phyloP scores from a whole-genome alignment of 768 basidiomycete genomes.

The Kwoniella sp. region DNA sequence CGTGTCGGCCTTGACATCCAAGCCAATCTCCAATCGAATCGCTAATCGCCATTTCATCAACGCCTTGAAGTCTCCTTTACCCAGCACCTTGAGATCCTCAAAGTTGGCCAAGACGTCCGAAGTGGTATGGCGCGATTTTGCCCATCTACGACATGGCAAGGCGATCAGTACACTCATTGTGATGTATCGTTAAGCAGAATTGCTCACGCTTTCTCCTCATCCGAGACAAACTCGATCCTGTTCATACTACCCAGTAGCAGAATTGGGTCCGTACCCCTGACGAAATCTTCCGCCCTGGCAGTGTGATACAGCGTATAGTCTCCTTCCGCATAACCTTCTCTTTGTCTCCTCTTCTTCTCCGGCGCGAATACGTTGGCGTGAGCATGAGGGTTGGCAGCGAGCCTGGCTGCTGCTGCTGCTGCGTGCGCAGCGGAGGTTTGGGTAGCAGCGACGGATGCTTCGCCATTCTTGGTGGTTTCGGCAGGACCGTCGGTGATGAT shows the following conservation, averaged over 20 bases:
- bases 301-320: slow-evolving; percentile 86
- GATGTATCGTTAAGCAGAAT: no score
- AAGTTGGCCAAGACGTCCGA: slow-evolving; percentile 79
- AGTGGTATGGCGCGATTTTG: slow-evolving; percentile 70
- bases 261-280: slow-evolving; percentile 72
- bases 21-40: slow-evolving; percentile 84
- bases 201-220: slow-evolving; percentile 83
- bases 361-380: slow-evolving; percentile 86
- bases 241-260: slow-evolving; percentile 70
- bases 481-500: slow-evolving; percentile 37
- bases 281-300: slow-evolving; percentile 69
- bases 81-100: slow-evolving; percentile 91
- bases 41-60: slow-evolving; percentile 87
- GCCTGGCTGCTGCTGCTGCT: slow-evolving; percentile 60
- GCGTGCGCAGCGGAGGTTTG: slow-evolving; percentile 37
- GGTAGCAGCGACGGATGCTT: slow-evolving; percentile 21
- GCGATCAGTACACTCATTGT: slow-evolving; percentile 7
- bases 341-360: slow-evolving; percentile 88
- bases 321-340: slow-evolving; percentile 94
- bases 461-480: neutral
- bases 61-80: slow-evolving; percentile 94
- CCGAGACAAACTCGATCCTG: slow-evolving; percentile 73
- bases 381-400: slow-evolving; percentile 69
- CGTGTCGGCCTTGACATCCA: slow-evolving; percentile 77
- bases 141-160: slow-evolving; percentile 64